A percentile compares a stretch with the other conserved stretches of the same genome.
Evolutionary conservation across 1,284 basidiomycete genomes (phyloP).

Genomic region (Clitocybe nebularis): DNA sequence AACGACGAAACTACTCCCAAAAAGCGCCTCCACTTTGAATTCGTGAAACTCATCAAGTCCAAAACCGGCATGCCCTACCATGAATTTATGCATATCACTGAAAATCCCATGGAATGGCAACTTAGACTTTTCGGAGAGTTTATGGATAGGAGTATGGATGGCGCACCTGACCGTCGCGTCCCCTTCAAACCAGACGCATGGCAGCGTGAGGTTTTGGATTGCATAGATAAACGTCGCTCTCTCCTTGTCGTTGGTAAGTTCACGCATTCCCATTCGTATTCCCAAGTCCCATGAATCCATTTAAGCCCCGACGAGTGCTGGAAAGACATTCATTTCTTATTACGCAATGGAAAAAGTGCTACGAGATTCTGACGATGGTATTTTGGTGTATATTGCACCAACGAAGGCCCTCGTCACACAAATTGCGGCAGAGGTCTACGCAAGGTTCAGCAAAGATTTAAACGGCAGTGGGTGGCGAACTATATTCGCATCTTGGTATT

Average conservation of each 20-base stretch:
- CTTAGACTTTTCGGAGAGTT: constrained; percentile 64
- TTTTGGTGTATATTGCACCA: constrained; percentile 71
- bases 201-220: constrained; percentile 64
- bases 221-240: constrained; percentile 54
- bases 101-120: constrained; percentile 61
- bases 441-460: constrained; percentile 59
- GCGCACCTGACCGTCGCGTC: constrained; percentile 52
- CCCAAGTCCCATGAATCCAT: neutral
- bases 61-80: constrained; percentile 37
- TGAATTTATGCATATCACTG: constrained; percentile 52
- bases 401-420: constrained; percentile 70
- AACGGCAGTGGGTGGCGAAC: constrained; percentile 36
- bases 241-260: constrained; percentile 61
- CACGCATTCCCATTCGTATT: neutral
- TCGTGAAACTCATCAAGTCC: constrained; percentile 49
- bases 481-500: constrained; percentile 28
- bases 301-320: constrained; percentile 64
- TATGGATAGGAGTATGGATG: constrained; percentile 71
- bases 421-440: constrained; percentile 68
- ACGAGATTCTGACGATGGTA: constrained; percentile 54
- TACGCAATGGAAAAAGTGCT: constrained; percentile 72
- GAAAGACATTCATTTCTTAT: constrained; percentile 74
- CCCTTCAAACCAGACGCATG: constrained; percentile 65
- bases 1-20: constrained; percentile 23
- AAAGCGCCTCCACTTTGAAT: constrained; percentile 46